phyloP scores from a whole-genome alignment of 345 rosid species.

The Eucalyptus fibrosa region DNA sequence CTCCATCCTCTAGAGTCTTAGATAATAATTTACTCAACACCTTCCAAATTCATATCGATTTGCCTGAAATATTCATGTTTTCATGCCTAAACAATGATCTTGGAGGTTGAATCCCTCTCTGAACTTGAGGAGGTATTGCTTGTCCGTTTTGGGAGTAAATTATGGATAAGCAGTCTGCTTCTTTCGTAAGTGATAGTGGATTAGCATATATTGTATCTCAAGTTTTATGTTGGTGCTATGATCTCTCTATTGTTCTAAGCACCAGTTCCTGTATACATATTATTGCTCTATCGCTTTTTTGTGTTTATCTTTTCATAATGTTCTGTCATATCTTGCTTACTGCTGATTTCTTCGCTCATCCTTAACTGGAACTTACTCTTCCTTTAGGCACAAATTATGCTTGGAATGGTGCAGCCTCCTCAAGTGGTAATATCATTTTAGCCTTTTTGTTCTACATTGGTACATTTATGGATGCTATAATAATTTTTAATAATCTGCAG shows the following conservation, averaged over 20 bases:
- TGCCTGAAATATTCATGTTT: background rate
- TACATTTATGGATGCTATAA: background rate
- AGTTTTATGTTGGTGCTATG: background rate
- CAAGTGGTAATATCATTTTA: constrained; percentile 43
- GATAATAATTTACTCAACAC: background rate
- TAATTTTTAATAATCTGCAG: constrained; percentile 20
- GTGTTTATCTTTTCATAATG: background rate
- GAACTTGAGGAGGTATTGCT: background rate
- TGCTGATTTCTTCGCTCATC: background rate
- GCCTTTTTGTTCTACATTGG: background rate
- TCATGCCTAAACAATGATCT: background rate
- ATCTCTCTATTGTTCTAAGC: background rate
- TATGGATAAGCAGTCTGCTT: background rate
- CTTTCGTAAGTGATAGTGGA: background rate
- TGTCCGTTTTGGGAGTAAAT: background rate
- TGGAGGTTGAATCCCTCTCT: background rate
- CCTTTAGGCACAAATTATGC: constrained; percentile 91
- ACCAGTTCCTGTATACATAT: background rate
- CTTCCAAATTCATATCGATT: background rate
- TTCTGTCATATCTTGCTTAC: background rate
- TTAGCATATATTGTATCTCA: background rate
- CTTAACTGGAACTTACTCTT: background rate
- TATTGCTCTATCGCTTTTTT: background rate
- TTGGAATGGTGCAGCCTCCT: constrained; percentile 97
- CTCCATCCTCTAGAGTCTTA: background rate